Conservation (phyloP, 139 green algal species). For the Zygnema circumcarinatum region DNA sequence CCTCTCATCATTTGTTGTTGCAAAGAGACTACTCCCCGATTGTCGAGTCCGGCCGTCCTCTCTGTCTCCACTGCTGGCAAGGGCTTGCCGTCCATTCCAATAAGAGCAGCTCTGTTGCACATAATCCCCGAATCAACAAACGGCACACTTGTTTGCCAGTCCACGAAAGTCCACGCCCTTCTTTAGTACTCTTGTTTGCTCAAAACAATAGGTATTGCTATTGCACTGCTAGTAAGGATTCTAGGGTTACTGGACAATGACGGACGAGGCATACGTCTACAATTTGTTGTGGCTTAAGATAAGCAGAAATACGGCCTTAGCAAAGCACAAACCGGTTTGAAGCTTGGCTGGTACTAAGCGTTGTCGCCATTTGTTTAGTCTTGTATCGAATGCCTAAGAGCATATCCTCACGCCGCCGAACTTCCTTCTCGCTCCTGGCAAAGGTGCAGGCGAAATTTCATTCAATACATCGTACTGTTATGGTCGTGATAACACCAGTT, state of each 20-base stretch:
- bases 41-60: constrained; percentile 31
- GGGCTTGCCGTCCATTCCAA: neutral
- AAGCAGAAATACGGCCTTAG: too few relatives aligned
- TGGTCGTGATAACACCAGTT: too few relatives aligned
- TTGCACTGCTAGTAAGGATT: too few relatives aligned
- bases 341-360: neutral
- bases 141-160: too few relatives aligned
- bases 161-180: too few relatives aligned
- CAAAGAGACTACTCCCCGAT: constrained; percentile 31
- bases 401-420: constrained; percentile 40
- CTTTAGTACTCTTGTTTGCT: too few relatives aligned
- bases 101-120: neutral
- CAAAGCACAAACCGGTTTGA: constrained; percentile 12
- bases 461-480: too few relatives aligned
- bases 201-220: too few relatives aligned
- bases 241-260: too few relatives aligned
- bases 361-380: constrained; percentile 35
- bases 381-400: constrained; percentile 49
- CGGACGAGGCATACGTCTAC: too few relatives aligned
- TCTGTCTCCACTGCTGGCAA: constrained; percentile 52
- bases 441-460: too few relatives aligned
- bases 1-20: constrained; percentile 57
- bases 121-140: neutral
- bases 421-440: constrained; percentile 49
- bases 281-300: too few relatives aligned